Percentiles rank a stretch among this genome's conserved stretches.
Evolutionary conservation across 441 rosid genomes (phyloP).

Genomic region (Erysimum pusillum): DNA sequence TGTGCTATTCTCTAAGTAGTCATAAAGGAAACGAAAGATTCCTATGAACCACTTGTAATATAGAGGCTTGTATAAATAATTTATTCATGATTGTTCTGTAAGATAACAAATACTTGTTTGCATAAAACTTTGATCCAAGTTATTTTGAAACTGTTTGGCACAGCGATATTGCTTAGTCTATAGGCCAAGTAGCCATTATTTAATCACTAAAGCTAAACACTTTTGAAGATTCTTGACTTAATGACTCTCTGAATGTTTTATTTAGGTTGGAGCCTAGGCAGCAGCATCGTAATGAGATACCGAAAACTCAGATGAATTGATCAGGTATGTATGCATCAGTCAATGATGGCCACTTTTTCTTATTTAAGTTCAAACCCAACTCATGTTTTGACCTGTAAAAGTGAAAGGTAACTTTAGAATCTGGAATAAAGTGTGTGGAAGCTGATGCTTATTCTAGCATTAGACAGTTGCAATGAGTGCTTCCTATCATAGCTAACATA

Average conservation of each 20-base stretch:
- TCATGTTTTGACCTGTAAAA: constrained; percentile 13
- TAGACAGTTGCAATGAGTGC: not conserved
- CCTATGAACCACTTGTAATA: constrained; percentile 27
- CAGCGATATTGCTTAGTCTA: not conserved
- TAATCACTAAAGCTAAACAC: constrained; percentile 6
- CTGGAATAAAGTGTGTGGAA: constrained; percentile 39
- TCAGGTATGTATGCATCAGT: constrained; percentile 41
- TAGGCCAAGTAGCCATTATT: constrained; percentile 8
- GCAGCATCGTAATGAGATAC: constrained; percentile 29
- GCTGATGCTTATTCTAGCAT: constrained; percentile 23
- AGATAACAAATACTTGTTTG: constrained; percentile 29
- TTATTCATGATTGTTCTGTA: constrained; percentile 33
- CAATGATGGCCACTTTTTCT: constrained; percentile 1
- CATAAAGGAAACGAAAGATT: constrained; percentile 22
- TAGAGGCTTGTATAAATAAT: constrained; percentile 28
- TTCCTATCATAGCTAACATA: constrained; percentile 20
- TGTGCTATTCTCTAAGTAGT: constrained; percentile 38
- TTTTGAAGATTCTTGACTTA: constrained; percentile 11
- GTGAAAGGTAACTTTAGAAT: constrained; percentile 25
- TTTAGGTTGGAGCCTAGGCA: constrained; percentile 45
- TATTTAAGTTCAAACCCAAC: constrained; percentile 21
- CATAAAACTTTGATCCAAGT: constrained; percentile 19
- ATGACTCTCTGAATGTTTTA: constrained; percentile 14
- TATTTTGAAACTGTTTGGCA: not conserved
- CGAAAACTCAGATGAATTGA: constrained; percentile 29